These are phyloP conservation scores for Serendipita sp. DNA, from an alignment of 768 basidiomycete genomes.

Conservation along the genomic window DNA sequence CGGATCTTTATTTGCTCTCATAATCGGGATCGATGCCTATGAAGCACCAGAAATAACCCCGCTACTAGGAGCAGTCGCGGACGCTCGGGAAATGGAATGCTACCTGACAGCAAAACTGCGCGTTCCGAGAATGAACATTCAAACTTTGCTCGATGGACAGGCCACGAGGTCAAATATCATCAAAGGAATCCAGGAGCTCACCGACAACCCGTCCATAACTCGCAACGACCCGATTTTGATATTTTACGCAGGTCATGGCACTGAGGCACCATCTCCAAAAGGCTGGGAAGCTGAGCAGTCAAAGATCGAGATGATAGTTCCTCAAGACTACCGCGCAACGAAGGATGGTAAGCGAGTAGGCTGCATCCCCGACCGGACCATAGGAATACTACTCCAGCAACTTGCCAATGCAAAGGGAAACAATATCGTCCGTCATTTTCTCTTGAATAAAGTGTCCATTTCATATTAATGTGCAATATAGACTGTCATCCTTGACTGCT, in stretches of 20 bases:
- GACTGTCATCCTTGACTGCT: slow-evolving; percentile 51
- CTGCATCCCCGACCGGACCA: slow-evolving; percentile 47
- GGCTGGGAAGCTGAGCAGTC: slow-evolving; percentile 18
- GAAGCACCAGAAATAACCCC: too few species aligned
- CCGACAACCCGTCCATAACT: slow-evolving; percentile 13
- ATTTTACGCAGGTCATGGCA: slow-evolving; percentile 32
- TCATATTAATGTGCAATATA: slow-evolving; percentile 9
- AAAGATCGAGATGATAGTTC: slow-evolving; percentile 23
- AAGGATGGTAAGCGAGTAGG: slow-evolving; percentile 7
- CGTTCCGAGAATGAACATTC: too few species aligned
- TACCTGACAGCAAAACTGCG: too few species aligned
- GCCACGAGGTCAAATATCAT: slow-evolving; percentile 26
- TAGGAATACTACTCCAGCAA: slow-evolving; percentile 43
- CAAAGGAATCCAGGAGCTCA: slow-evolving; percentile 14
- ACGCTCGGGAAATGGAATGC: too few species aligned
- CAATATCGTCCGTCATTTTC: slow-evolving; percentile 32
- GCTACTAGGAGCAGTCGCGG: too few species aligned
- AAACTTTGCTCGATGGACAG: not conserved
- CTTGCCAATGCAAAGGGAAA: slow-evolving; percentile 43
- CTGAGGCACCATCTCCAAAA: slow-evolving; percentile 19
- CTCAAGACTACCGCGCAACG: slow-evolving; percentile 17
- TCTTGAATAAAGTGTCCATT: not conserved
- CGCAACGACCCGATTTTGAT: slow-evolving; percentile 24
- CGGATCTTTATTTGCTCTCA: too few species aligned
- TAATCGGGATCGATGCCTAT: too few species aligned